These are phyloP conservation scores for Dillenia suffruticosa DNA, from an alignment of 164 flowering plant species.

Conservation along the genomic window DNA sequence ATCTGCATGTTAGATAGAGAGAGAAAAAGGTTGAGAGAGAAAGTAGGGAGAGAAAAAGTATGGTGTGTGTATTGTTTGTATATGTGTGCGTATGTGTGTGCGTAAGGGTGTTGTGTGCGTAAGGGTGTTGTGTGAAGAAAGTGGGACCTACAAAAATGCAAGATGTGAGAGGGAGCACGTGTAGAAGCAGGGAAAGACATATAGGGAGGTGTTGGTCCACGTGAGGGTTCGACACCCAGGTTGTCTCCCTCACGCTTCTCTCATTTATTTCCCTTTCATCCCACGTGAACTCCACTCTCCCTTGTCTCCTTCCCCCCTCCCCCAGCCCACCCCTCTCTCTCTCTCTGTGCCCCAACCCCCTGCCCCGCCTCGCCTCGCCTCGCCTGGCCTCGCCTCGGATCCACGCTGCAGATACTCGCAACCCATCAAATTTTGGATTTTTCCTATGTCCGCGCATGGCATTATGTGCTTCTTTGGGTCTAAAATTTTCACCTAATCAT, in stretches of 20 bases:
- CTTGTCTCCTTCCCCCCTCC: conserved; percentile 11
- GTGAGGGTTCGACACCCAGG: conserved; percentile 31
- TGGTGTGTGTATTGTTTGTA: neutral
- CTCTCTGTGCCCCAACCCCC: too few relatives aligned
- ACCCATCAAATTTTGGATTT: too few relatives aligned
- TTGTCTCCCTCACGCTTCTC: conserved; percentile 18
- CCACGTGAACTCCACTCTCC: conserved; percentile 63
- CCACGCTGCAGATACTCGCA: too few relatives aligned
- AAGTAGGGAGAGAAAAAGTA: neutral
- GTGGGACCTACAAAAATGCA: conserved; percentile 17
- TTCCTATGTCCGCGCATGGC: too few relatives aligned
- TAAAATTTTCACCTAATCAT: too few relatives aligned
- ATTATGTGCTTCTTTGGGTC: too few relatives aligned
- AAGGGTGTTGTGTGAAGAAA: conserved; percentile 5
- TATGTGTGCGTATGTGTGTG: too few relatives aligned
- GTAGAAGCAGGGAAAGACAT: conserved; percentile 18
- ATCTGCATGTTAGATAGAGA: too few relatives aligned
- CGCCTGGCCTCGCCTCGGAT: neutral
- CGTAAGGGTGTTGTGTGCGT: too few relatives aligned
- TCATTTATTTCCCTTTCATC: conserved; percentile 12
- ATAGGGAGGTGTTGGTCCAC: conserved; percentile 48
- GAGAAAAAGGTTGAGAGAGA: neutral
- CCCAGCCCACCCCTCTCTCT: neutral
- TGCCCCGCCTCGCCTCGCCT: neutral
- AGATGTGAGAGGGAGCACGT: conserved; percentile 29